Evolutionary conservation across 176 grass and related monocot genomes (phyloP), one percentile per base, ranked within the genome.

Genomic region (Neostapfia colusana): DNA sequence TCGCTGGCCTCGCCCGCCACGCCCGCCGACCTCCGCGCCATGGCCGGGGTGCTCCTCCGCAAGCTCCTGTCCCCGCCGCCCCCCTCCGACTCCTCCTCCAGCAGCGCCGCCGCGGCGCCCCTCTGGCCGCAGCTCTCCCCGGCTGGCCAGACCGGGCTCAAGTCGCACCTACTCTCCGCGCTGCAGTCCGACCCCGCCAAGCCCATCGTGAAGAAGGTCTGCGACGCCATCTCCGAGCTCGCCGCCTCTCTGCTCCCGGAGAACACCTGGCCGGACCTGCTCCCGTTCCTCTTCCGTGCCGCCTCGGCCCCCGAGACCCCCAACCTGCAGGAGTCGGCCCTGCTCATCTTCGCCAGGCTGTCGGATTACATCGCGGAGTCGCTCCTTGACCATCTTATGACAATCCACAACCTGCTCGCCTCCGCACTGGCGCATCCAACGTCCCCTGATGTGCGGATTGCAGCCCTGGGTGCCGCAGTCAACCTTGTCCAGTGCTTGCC

Each of bases 401-500:
- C 96, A 8, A 91, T 99, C 55, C 96, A 99, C 44, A 75, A 84
- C 66, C 82, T 99, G 37, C 92, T 99, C 10, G 74, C 90, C 12
- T 10, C 87, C 0, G 88, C 92, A 70, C 89, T 99, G 15, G 82
- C 87, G 21, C 92, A 92, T 26, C 80, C 89, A 3, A 83, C 96
- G 0, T 99, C 96, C 4, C 85, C 92, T 13, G 92, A 99, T 42
- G 96, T 99, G 31, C 96, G 96, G 31, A 94, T 99, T 25, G 96
- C 96, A 0, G 89, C 92, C 0, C 77, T 99, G 27, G 65, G 82
- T 3, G 96, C 96, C 0, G 87, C 96, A 0, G 89, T 99, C 39
- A 99, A 90, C 68, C 91, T 99, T 1, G 96, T 99, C 17, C 92
- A 94, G 74, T 92, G 89, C 83, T 75, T 99, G 43, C 84, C 87